phyloP scores from a whole-genome alignment of 2,329 filamentous ascomycete genomes.

The Botrytis fragariae region DNA sequence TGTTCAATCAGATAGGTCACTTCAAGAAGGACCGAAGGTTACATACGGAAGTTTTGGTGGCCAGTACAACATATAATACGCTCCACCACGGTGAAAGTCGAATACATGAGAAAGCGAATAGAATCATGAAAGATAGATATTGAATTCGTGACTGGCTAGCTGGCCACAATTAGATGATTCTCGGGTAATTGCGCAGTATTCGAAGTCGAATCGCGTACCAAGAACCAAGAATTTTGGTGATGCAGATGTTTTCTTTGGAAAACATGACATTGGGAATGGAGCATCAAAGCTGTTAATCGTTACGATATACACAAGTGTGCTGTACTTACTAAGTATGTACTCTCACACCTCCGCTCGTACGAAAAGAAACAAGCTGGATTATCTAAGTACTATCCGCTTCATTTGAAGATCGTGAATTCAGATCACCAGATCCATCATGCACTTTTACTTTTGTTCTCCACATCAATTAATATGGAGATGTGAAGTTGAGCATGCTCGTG shows the following conservation, averaged over 20 bases:
- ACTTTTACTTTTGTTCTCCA: not conserved
- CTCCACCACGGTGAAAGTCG: conserved; percentile 2
- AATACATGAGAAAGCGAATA: not conserved
- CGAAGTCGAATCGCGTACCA: conserved; percentile 13
- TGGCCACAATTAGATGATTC: not conserved
- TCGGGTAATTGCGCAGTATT: conserved; percentile 15
- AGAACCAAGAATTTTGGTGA: not conserved
- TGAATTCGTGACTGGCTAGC: not conserved
- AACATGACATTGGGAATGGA: not conserved
- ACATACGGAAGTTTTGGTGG: conserved; percentile 13
- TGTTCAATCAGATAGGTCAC: conserved; percentile 25
- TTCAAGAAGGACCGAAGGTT: conserved; percentile 27
- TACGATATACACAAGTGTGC: conserved; percentile 4
- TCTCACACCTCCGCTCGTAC: not conserved
- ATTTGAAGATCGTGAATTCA: not conserved
- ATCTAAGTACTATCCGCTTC: not conserved
- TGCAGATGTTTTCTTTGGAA: not conserved
- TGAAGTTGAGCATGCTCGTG: not conserved
- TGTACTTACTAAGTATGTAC: not conserved
- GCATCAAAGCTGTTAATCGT: not conserved
- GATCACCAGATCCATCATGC: not conserved
- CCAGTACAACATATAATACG: conserved; percentile 10
- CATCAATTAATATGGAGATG: not conserved
- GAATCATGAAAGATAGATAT: not conserved
- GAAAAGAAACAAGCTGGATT: not conserved